phyloP scores from a whole-genome alignment of 2,329 filamentous ascomycete genomes.

The Cladobotryum protrusum region DNA sequence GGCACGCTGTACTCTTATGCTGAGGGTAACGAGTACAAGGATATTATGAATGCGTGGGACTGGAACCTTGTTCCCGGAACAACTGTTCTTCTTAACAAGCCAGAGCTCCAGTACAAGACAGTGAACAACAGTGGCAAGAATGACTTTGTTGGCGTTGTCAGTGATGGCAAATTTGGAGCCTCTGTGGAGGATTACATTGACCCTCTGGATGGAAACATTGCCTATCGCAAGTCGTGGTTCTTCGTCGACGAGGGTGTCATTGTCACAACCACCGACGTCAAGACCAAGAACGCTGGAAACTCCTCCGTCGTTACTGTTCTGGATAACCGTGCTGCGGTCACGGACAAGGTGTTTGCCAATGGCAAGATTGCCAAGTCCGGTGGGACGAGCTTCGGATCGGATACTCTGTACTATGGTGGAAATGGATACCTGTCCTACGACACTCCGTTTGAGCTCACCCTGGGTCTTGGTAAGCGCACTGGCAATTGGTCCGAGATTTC shows the following conservation, averaged over 20 bases:
- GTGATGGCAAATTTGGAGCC: conserved; percentile 15
- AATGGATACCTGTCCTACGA: conserved; percentile 18
- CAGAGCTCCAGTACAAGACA: conserved; percentile 4
- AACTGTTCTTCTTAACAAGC: conserved; percentile 15
- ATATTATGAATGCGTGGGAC: conserved; percentile 20
- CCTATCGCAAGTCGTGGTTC: conserved; percentile 20
- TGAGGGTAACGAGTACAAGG: conserved; percentile 20
- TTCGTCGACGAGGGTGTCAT: conserved; percentile 17
- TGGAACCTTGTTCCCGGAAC: conserved; percentile 20
- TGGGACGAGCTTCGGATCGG: neutral
- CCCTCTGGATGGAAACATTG: conserved; percentile 13
- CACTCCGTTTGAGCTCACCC: conserved; percentile 14
- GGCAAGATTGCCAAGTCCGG: conserved; percentile 1
- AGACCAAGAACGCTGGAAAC: conserved; percentile 1
- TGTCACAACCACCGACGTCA: conserved; percentile 13
- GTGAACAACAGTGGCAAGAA: conserved; percentile 12
- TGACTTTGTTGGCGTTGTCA: conserved; percentile 20
- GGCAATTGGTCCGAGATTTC: conserved; percentile 21
- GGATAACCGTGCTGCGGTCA: conserved; percentile 16
- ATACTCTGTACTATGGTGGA: conserved; percentile 16
- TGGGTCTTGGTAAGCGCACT: conserved; percentile 15
- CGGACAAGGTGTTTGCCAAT: conserved; percentile 11
- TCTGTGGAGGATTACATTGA: conserved; percentile 17
- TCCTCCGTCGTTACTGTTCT: conserved; percentile 15
- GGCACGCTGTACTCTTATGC: conserved; percentile 19